Percentiles rank a stretch among this genome's conserved stretches.
Evolutionary conservation across 2,329 filamentous ascomycete genomes (phyloP).

Genomic region (Alternaria sp.): DNA sequence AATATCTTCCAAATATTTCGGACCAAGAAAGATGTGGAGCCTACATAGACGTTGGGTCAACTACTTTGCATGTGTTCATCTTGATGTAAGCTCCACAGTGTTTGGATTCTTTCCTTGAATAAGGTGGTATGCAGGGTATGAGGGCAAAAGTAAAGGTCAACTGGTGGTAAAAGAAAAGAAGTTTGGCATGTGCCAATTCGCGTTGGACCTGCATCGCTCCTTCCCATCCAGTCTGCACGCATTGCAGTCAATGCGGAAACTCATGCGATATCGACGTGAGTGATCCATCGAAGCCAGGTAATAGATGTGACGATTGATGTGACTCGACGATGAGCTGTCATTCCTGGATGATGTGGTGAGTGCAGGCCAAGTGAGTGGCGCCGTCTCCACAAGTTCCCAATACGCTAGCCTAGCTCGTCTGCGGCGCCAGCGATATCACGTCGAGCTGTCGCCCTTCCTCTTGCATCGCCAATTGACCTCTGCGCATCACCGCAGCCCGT

Average conservation of each 20-base stretch:
- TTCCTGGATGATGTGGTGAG: constrained; percentile 2
- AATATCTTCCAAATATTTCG: too few relatives aligned
- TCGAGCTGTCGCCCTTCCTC: constrained; percentile 6
- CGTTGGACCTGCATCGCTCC: background rate
- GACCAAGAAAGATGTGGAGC: too few relatives aligned
- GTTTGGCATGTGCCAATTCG: background rate
- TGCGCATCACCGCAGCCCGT: constrained; percentile 23
- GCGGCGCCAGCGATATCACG: constrained; percentile 14
- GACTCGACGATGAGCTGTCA: background rate
- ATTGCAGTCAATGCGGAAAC: background rate
- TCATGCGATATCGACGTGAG: background rate
- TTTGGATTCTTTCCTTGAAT: too few relatives aligned
- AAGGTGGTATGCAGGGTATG: background rate
- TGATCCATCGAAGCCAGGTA: background rate
- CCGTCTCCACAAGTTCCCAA: background rate
- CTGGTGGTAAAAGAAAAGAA: background rate
- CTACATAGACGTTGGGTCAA: too few relatives aligned
- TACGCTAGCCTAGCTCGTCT: constrained; percentile 9
- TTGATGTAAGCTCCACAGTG: too few relatives aligned
- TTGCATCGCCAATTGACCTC: constrained; percentile 18
- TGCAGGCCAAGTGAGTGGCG: background rate
- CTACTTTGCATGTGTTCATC: too few relatives aligned
- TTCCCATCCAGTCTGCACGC: background rate
- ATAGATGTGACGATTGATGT: background rate
- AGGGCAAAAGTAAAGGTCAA: background rate